Evolutionary conservation across 352 stramenopile species (phyloP).

Genomic region (Phytophthora vignae): DNA sequence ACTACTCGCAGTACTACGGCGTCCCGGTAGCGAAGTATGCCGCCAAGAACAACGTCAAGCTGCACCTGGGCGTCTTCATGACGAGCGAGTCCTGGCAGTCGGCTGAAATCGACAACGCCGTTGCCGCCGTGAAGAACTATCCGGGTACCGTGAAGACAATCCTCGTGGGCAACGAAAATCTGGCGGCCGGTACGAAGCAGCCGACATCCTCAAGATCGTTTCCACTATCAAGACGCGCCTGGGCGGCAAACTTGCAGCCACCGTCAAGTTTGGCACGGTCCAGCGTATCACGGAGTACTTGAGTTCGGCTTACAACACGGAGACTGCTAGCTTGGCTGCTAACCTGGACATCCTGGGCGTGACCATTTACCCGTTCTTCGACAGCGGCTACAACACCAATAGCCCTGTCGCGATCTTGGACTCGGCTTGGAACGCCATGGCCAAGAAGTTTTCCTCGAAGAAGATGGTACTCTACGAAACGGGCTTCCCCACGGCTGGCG

Average conservation of each 20-base stretch:
- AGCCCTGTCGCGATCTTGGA: conserved; percentile 50
- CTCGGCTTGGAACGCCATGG: conserved; percentile 39
- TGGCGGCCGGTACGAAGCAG: conserved; percentile 32
- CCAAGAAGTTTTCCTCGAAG: conserved; percentile 38
- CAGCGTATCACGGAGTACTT: conserved; percentile 67
- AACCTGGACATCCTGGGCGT: conserved; percentile 60
- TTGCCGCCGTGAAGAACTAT: conserved; percentile 53
- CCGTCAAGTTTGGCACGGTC: conserved; percentile 61
- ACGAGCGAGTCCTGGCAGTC: conserved; percentile 55
- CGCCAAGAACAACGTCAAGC: conserved; percentile 56
- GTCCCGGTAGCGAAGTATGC: conserved; percentile 53
- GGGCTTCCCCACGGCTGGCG: conserved; percentile 52
- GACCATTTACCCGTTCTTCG: conserved; percentile 74
- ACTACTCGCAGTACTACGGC: conserved; percentile 60
- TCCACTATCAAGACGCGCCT: conserved; percentile 41
- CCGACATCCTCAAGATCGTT: conserved; percentile 39
- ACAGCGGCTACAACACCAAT: conserved; percentile 47
- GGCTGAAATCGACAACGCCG: conserved; percentile 48
- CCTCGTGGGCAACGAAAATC: conserved; percentile 61
- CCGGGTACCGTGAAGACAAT: conserved; percentile 53
- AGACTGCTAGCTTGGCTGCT: conserved; percentile 38
- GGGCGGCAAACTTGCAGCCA: conserved; percentile 25
- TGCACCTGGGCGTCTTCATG: conserved; percentile 67
- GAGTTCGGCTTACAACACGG: conserved; percentile 31
- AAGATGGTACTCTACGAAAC: conserved; percentile 56